phyloP scores from a whole-genome alignment of 2,329 filamentous ascomycete species.

The Pleomassaria siparia region DNA sequence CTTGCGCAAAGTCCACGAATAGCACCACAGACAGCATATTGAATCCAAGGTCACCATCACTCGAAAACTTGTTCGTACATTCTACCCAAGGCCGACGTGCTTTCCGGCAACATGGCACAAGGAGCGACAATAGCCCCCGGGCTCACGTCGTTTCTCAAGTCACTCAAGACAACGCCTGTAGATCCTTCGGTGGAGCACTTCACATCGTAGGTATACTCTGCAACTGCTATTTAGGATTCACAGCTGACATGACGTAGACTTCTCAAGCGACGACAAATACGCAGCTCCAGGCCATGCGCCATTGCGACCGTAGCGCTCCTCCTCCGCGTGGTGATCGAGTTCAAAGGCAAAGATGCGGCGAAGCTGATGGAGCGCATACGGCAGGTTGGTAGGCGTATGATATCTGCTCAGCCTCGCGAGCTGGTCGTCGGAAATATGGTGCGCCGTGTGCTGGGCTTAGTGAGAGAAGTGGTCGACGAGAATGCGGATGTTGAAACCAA shows the following conservation, averaged over 20 bases:
- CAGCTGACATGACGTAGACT: conserved; percentile 56
- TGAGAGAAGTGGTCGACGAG: conserved; percentile 87
- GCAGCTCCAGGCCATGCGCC: conserved; percentile 83
- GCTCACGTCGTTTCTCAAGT: conserved; percentile 76
- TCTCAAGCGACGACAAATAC: conserved; percentile 87
- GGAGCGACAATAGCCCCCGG: conserved; percentile 61
- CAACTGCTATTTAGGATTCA: conserved; percentile 7
- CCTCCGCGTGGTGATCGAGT: conserved; percentile 79
- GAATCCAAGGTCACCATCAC: background rate
- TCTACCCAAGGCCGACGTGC: too few relatives aligned
- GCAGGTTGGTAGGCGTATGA: conserved; percentile 73
- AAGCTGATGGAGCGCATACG: conserved; percentile 80
- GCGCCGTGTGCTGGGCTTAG: conserved; percentile 82
- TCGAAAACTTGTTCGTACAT: background rate
- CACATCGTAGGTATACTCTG: conserved; percentile 65
- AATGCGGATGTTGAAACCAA: conserved; percentile 67
- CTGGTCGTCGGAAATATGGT: conserved; percentile 95
- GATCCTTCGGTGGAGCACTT: conserved; percentile 83
- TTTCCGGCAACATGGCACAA: conserved; percentile 23
- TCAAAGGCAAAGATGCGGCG: conserved; percentile 74
- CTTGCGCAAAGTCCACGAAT: too few relatives aligned
- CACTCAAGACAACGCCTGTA: conserved; percentile 71
- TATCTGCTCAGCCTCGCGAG: conserved; percentile 83
- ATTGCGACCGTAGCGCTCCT: conserved; percentile 89
- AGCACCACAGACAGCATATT: too few relatives aligned